Percentiles rank a stretch among this genome's conserved stretches.
Conservation (phyloP, 1,139 yeast species). For the Lodderomyces parapsilosis region DNA sequence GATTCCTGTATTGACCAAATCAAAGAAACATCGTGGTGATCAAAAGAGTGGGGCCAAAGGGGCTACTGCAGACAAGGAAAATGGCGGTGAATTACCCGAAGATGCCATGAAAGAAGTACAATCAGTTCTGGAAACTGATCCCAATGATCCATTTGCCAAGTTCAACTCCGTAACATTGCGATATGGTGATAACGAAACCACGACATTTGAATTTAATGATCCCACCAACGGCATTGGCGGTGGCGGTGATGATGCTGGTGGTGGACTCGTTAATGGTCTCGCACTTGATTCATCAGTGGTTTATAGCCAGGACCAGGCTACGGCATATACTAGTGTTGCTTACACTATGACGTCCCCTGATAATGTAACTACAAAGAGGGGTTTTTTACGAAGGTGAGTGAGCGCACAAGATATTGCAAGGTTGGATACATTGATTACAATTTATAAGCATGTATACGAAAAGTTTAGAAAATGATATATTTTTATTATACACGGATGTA, state of each 20-base stretch:
- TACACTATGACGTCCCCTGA: constrained; percentile 50
- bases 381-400: constrained; percentile 20
- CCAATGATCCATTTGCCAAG: constrained; percentile 76
- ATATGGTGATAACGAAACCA: constrained; percentile 55
- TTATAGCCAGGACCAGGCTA: constrained; percentile 1
- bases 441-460: too few relatives aligned
- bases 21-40: constrained; percentile 16
- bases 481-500: too few relatives aligned
- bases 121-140: constrained; percentile 26
- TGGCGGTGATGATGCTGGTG: background rate
- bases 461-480: too few relatives aligned
- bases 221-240: background rate
- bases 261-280: background rate
- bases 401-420: too few relatives aligned
- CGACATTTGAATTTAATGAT: background rate
- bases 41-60: constrained; percentile 5
- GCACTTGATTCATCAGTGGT: background rate
- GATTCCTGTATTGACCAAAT: constrained; percentile 79
- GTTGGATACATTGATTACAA: too few relatives aligned
- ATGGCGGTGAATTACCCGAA: background rate
- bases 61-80: too few relatives aligned
- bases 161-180: constrained; percentile 89
- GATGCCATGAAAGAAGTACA: constrained; percentile 17
- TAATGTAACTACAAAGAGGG: constrained; percentile 30
- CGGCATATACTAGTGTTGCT: constrained; percentile 61